Conservation (phyloP, 371 early-diverging fungal species). For the Parasitella parasitica region DNA sequence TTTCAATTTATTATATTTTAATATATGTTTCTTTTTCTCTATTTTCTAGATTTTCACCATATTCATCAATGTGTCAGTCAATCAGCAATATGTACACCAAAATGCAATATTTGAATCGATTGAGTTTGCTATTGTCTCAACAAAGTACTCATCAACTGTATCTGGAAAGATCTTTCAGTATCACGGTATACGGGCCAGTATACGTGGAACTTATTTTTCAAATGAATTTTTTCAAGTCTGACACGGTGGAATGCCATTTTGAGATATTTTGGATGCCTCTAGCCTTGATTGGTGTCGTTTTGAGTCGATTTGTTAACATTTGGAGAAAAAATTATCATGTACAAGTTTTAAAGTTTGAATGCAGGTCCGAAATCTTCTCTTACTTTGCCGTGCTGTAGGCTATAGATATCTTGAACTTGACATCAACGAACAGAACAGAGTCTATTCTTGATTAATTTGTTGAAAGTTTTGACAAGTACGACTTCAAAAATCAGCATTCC, state of each 20-base stretch:
- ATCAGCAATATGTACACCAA: too few species aligned
- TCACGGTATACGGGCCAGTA: background rate
- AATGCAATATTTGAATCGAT: too few species aligned
- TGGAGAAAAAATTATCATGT: background rate
- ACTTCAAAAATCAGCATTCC: background rate
- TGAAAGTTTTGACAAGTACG: background rate
- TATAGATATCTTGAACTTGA: background rate
- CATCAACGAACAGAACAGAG: background rate
- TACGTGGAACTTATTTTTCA: background rate
- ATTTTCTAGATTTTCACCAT: too few species aligned
- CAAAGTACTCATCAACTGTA: too few species aligned
- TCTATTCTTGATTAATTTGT: background rate
- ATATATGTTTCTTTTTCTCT: too few species aligned
- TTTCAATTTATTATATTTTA: too few species aligned
- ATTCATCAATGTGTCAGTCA: too few species aligned
- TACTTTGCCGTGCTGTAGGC: background rate
- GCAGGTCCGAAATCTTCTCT: background rate
- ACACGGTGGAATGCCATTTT: conserved; percentile 6
- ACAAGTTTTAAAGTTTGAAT: background rate
- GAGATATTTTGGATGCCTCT: background rate
- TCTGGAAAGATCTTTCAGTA: too few species aligned
- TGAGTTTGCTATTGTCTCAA: too few species aligned
- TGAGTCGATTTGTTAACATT: background rate
- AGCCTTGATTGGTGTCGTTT: background rate
- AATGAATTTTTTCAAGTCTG: conserved; percentile 1